A percentile compares a stretch with the other conserved stretches of the same genome.
Evolutionary conservation across 2,329 filamentous ascomycete species (phyloP).

Genomic region (Metarhizium robertsii): DNA sequence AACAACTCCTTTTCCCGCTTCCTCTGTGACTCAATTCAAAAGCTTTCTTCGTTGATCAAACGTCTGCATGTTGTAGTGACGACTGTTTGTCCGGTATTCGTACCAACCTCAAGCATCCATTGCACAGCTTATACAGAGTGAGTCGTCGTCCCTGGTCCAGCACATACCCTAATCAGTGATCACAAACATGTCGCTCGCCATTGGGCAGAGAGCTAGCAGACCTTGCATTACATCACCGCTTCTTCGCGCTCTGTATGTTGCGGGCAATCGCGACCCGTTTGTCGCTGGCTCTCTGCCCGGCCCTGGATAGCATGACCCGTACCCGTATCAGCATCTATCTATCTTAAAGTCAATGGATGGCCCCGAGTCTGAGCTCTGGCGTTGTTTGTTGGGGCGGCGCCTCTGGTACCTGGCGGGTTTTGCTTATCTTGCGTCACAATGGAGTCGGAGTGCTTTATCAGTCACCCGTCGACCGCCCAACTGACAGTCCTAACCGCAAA

Average conservation of each 20-base stretch:
- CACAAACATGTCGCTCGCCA: not conserved
- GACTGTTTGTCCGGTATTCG: not conserved
- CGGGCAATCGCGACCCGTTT: not conserved
- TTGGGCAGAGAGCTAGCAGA: not conserved
- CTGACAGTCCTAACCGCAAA: slow-evolving; percentile 1
- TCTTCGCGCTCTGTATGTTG: not conserved
- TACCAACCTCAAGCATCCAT: slow-evolving; percentile 2
- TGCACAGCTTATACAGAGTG: slow-evolving; percentile 3
- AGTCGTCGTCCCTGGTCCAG: not conserved
- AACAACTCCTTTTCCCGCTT: not conserved
- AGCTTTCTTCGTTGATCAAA: not conserved
- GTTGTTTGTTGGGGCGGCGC: not conserved
- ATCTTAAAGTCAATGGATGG: not conserved
- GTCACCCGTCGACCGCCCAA: not conserved
- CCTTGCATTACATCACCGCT: not conserved
- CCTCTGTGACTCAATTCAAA: not conserved
- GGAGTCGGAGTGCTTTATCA: slow-evolving; percentile 3
- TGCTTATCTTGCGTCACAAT: slow-evolving; percentile 6
- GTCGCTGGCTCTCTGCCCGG: not conserved
- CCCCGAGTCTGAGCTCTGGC: not conserved
- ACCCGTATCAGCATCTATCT: not conserved
- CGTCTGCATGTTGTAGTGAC: slow-evolving; percentile 3
- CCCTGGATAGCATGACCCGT: not conserved
- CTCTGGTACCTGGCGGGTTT: not conserved
- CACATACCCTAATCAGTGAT: not conserved